Evolutionary conservation across 2,329 filamentous ascomycete genomes (phyloP).

Genomic region (Colletotrichum lini): DNA sequence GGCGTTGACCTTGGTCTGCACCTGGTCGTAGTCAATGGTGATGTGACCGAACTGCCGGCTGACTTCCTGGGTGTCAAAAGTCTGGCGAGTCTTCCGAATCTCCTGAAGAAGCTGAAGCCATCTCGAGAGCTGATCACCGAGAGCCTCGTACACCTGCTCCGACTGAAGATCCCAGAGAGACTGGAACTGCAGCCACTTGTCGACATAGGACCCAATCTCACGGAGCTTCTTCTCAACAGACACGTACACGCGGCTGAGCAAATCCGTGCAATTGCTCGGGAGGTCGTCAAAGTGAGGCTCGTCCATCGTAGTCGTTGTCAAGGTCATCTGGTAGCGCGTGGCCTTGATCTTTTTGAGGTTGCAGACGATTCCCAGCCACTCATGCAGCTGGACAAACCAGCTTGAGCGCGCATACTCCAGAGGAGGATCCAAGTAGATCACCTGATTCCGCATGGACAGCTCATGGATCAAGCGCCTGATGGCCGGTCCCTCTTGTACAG

Average conservation of each 20-base stretch:
- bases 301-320: constrained; percentile 76
- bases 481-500: constrained; percentile 69
- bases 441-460: constrained; percentile 97
- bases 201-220: constrained; percentile 87
- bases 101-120: constrained; percentile 98
- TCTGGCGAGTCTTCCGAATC: constrained; percentile 93
- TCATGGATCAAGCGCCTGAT: constrained; percentile 87
- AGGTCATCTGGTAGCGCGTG: constrained; percentile 91
- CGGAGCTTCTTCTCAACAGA: constrained; percentile 87
- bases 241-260: constrained; percentile 84
- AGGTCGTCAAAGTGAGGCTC: constrained; percentile 86
- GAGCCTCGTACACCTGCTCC: constrained; percentile 92
- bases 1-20: constrained; percentile 97
- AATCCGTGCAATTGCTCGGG: constrained; percentile 84
- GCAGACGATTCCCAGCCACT: constrained; percentile 94
- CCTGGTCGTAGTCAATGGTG: constrained; percentile 97
- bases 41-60: constrained; percentile 94
- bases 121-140: constrained; percentile 90
- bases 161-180: constrained; percentile 98
- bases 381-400: constrained; percentile 93
- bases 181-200: constrained; percentile 99
- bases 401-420: constrained; percentile 91
- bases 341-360: constrained; percentile 95
- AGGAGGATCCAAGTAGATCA: constrained; percentile 96
- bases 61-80: constrained; percentile 97